These are phyloP conservation scores for Aureoboletus auriporus DNA, from an alignment of 768 basidiomycete species.

Conservation along the genomic window DNA sequence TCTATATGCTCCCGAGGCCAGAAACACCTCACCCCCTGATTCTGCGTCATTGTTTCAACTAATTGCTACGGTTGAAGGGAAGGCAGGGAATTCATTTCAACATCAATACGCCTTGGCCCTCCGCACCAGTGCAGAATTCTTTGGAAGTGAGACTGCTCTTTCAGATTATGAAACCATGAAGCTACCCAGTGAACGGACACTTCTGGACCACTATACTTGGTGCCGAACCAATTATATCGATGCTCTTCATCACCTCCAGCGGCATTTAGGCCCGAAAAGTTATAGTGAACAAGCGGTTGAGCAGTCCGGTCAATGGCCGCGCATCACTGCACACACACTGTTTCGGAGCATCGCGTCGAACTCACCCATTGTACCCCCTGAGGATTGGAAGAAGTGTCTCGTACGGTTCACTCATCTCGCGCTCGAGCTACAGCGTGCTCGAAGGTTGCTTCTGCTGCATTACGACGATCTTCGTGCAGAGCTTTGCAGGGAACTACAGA, in stretches of 20 bases:
- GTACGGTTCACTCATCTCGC: constrained; percentile 22
- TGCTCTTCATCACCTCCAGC: not conserved
- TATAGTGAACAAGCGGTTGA: constrained; percentile 2
- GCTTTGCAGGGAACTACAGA: constrained; percentile 22
- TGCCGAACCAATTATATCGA: not conserved
- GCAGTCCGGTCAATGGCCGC: constrained; percentile 30
- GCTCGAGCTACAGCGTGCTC: constrained; percentile 33
- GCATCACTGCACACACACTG: constrained; percentile 26
- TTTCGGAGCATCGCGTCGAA: constrained; percentile 26
- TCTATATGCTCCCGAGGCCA: not conserved
- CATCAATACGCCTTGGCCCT: not conserved
- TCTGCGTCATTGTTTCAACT: not conserved
- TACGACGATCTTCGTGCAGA: constrained; percentile 22
- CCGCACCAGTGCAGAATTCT: not conserved
- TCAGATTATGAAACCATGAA: not conserved
- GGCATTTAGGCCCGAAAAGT: not conserved
- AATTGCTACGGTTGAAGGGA: not conserved
- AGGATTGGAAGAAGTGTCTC: constrained; percentile 28
- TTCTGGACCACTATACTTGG: not conserved
- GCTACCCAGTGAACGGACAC: not conserved
- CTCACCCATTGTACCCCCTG: constrained; percentile 5
- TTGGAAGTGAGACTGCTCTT: not conserved
- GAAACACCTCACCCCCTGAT: not conserved
- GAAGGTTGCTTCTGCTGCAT: constrained; percentile 27
- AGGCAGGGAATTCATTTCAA: not conserved